Base-by-base conservation (phyloP, 805 yeast genomes). In the Wickerhamomyces mucosus region DNA sequence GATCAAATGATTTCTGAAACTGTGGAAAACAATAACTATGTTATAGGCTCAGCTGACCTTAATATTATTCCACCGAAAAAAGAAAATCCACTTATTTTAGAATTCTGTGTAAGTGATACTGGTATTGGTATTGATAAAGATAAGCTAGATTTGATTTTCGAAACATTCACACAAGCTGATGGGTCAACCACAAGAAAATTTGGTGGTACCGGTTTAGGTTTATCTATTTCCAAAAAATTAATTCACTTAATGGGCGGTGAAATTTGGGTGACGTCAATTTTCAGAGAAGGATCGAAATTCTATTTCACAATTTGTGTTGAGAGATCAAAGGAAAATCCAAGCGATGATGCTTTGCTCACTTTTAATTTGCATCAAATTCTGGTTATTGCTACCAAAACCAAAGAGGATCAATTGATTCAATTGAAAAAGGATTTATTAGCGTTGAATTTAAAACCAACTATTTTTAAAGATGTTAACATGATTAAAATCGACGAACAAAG, bases 181-280 rank as follows among this genome's bases (percentile, higher is more conserved):
- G 95, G 95, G 26, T 82, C 94, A 5, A 84, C 95, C 3, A 84
- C 95, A 2, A 71, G 95, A 53, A 83, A 83, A 55, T 85, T 84
- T 53, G 95, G 95, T 46, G 95, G 95, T 48, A 85, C 95, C 4
- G 95, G 95, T 41, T 65, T 84, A 28, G 95, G 95, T 13, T 65
- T 84, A 34, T 81, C 94, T 3, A 84, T 84, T 53, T 85, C 95
- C 8, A 83, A 82, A 54, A 85, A 83, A 46, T 67, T 84, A 44
- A 84, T 85, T 48, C 88, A 82, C 48, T 66, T 84, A 41, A 84
- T 85, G 95, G 95, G 95, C 26, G 95, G 95, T 51, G 89, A 80
- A 41, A 83, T 84, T 39, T 83, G 95, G 95, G 95, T 85, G 18
- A 72, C 82, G 15, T 81, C 94, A 1, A 69, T 67, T 38, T 81